These are phyloP conservation scores for Monotropa hypopitys DNA, from an alignment of 179 eudicot species.

Conservation along the genomic window DNA sequence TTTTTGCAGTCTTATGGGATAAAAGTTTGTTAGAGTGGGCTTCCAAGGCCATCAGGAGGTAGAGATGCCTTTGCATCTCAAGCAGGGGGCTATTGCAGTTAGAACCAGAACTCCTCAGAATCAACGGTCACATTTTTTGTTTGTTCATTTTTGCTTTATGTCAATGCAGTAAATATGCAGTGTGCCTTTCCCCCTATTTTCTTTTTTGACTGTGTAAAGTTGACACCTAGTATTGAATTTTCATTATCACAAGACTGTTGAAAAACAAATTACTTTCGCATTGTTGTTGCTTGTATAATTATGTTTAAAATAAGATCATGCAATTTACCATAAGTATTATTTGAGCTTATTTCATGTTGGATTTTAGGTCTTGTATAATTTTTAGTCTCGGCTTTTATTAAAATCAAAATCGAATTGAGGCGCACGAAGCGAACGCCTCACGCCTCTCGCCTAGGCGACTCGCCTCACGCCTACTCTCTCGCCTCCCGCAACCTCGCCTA, in stretches of 20 bases:
- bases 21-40: slow-evolving; percentile 58
- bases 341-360: too few species aligned
- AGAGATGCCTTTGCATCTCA: slow-evolving; percentile 48
- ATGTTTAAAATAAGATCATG: too few species aligned
- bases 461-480: too few species aligned
- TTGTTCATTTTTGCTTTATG: background rate
- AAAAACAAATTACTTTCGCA: background rate
- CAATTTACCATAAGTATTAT: too few species aligned
- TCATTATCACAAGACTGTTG: background rate
- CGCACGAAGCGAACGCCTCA: too few species aligned
- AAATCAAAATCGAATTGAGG: too few species aligned
- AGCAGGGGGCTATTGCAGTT: slow-evolving; percentile 51
- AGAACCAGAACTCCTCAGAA: slow-evolving; percentile 4
- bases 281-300: too few species aligned
- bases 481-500: too few species aligned
- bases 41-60: slow-evolving; percentile 43
- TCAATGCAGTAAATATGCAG: background rate
- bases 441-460: too few species aligned
- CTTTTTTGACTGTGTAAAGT: background rate
- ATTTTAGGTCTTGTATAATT: too few species aligned
- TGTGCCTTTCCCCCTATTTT: background rate
- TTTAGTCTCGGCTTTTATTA: too few species aligned
- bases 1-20: slow-evolving; percentile 50
- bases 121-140: background rate
- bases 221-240: background rate